Evolutionary conservation across 2,329 filamentous ascomycete species (phyloP).

Genomic region (Paraphoma sp.): DNA sequence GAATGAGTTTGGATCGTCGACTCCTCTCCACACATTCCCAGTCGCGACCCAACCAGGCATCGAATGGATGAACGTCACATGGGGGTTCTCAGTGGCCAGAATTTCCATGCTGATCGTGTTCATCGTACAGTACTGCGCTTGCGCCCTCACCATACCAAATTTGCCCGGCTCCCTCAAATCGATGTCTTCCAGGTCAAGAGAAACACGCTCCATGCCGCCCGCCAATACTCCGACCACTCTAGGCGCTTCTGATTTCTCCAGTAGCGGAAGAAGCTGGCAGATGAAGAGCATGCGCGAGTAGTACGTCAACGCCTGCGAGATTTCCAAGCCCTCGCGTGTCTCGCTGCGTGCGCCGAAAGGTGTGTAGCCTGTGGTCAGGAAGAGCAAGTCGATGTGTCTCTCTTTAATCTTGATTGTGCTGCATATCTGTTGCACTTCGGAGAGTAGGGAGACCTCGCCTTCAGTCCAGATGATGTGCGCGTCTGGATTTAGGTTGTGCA

Average conservation of each 20-base stretch:
- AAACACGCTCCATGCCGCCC: conserved; percentile 40
- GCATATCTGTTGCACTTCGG: conserved; percentile 51
- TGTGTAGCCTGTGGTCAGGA: conserved; percentile 54
- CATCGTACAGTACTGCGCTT: conserved; percentile 34
- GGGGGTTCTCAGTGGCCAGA: conserved; percentile 36
- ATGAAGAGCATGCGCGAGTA: conserved; percentile 55
- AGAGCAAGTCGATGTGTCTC: conserved; percentile 51
- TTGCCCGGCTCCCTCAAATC: conserved; percentile 43
- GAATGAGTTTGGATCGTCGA: conserved; percentile 5
- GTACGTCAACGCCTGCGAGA: conserved; percentile 49
- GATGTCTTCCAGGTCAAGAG: conserved; percentile 44
- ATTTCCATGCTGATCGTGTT: conserved; percentile 42
- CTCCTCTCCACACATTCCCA: conserved; percentile 29
- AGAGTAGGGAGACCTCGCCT: conserved; percentile 55
- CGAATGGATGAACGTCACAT: conserved; percentile 48
- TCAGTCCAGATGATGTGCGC: conserved; percentile 54
- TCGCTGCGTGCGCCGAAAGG: conserved; percentile 48
- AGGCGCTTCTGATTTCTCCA: conserved; percentile 22
- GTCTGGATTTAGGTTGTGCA: conserved; percentile 46
- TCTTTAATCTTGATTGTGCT: conserved; percentile 49
- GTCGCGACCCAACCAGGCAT: conserved; percentile 48
- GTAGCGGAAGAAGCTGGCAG: conserved; percentile 50
- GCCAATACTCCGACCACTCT: conserved; percentile 46
- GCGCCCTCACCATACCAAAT: conserved; percentile 37
- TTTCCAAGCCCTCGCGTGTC: conserved; percentile 52